These are phyloP conservation scores for Apiospora koreana DNA, from an alignment of 2,329 filamentous ascomycete genomes.

Conservation along the genomic window DNA sequence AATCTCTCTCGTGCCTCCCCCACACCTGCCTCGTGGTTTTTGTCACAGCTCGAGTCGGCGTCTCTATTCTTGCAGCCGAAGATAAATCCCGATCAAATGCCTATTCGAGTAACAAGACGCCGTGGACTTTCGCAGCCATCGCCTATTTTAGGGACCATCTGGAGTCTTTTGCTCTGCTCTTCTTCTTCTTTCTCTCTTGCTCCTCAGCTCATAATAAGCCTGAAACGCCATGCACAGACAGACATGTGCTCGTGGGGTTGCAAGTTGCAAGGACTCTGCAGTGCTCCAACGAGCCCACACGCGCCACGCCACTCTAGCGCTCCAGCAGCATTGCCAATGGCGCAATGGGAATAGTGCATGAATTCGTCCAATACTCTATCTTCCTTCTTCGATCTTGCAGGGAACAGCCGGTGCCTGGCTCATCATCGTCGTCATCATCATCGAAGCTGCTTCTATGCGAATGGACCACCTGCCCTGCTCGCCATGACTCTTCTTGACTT, in stretches of 20 bases:
- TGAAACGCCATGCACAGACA: slow-evolving; percentile 3
- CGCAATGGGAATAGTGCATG: not conserved
- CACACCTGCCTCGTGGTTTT: not conserved
- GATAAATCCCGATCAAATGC: not conserved
- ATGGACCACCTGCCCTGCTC: not conserved
- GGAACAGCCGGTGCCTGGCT: not conserved
- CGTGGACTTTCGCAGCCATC: not conserved
- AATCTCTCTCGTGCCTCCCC: not conserved
- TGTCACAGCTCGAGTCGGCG: not conserved
- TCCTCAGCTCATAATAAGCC: not conserved
- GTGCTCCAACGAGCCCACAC: not conserved
- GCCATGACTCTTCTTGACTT: not conserved
- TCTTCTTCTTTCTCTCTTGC: not conserved
- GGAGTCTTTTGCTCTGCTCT: not conserved
- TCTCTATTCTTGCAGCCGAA: not conserved
- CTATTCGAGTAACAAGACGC: not conserved
- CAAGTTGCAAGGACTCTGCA: not conserved
- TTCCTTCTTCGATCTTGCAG: not conserved
- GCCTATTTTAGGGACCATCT: not conserved
- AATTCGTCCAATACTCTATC: slow-evolving; percentile 4
- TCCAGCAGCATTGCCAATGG: not conserved
- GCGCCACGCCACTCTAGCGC: not conserved
- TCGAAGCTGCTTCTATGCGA: not conserved
- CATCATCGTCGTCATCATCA: not conserved
- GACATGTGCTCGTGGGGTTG: not conserved